phyloP scores from a whole-genome alignment of 1,284 basidiomycete genomes.

The Trametes polyzona region DNA sequence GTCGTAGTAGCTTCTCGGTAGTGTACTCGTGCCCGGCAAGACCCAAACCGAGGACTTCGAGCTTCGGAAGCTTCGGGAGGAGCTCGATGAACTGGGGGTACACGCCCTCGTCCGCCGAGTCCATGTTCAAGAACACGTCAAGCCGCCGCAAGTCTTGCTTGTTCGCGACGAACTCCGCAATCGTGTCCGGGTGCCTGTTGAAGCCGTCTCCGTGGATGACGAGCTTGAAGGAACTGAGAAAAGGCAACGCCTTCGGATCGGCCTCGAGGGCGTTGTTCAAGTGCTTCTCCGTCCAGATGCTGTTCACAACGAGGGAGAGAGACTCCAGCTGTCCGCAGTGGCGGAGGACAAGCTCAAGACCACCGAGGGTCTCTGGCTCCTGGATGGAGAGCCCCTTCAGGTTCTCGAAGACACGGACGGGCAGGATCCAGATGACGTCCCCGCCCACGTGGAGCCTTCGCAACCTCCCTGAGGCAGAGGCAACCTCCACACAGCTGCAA shows the following conservation, averaged over 20 bases:
- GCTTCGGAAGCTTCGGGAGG: constrained; percentile 1
- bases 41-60: constrained; percentile 11
- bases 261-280: background rate
- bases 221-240: constrained; percentile 21
- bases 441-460: background rate
- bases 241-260: constrained; percentile 7
- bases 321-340: constrained; percentile 10
- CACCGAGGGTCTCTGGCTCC: background rate
- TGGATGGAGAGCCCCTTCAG: constrained; percentile 8
- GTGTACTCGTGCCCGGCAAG: background rate
- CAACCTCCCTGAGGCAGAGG: background rate
- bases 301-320: constrained; percentile 1
- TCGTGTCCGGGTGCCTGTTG: background rate
- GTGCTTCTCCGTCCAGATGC: background rate
- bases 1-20: background rate
- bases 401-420: background rate
- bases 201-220: background rate
- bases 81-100: background rate
- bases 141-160: constrained; percentile 13
- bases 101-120: background rate
- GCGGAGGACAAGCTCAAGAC: constrained; percentile 1
- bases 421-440: background rate
- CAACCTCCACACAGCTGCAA: background rate
- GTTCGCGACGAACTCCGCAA: constrained; percentile 12
- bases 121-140: constrained; percentile 2